These are phyloP conservation scores for Dimargaris xerosporica DNA, from an alignment of 192 early-diverging fungal genomes.

Conservation along the genomic window DNA sequence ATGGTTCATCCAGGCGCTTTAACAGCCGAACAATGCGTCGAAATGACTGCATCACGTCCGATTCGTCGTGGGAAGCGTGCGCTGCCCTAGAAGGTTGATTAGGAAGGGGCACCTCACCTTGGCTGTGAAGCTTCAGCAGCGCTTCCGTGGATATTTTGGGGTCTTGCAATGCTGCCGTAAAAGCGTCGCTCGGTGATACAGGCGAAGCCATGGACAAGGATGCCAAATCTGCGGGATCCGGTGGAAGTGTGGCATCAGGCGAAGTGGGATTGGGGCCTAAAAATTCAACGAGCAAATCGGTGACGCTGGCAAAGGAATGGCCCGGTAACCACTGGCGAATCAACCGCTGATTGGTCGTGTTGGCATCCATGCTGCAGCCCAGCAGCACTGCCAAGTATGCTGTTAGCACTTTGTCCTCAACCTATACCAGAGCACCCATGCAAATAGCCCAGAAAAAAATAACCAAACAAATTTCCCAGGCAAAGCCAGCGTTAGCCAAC, in stretches of 20 bases:
- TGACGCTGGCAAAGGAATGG: not conserved
- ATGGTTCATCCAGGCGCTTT: too few species aligned
- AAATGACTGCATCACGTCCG: not conserved
- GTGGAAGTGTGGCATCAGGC: not conserved
- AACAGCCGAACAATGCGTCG: not conserved
- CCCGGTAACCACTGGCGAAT: slow-evolving; percentile 3
- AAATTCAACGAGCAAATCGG: not conserved
- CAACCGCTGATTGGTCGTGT: not conserved
- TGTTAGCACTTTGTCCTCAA: not conserved
- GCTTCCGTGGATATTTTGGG: not conserved
- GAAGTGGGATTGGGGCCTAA: not conserved
- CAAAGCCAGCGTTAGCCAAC: too few species aligned
- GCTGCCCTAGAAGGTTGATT: not conserved
- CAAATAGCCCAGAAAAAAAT: not conserved
- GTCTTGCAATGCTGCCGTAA: not conserved
- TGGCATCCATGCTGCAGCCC: slow-evolving; percentile 3
- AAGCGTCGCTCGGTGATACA: not conserved
- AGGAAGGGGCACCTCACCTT: not conserved
- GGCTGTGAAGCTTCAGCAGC: not conserved
- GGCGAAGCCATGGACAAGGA: not conserved
- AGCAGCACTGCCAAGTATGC: slow-evolving; percentile 6
- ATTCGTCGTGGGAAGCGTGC: not conserved
- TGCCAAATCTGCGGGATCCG: not conserved
- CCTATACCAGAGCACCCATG: too few species aligned
- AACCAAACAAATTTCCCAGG: not conserved